Percentiles rank a stretch among this genome's conserved stretches.
These are phyloP conservation scores for Geotrichum reessii DNA, from an alignment of 1,139 yeast genomes.

Conservation along the genomic window DNA sequence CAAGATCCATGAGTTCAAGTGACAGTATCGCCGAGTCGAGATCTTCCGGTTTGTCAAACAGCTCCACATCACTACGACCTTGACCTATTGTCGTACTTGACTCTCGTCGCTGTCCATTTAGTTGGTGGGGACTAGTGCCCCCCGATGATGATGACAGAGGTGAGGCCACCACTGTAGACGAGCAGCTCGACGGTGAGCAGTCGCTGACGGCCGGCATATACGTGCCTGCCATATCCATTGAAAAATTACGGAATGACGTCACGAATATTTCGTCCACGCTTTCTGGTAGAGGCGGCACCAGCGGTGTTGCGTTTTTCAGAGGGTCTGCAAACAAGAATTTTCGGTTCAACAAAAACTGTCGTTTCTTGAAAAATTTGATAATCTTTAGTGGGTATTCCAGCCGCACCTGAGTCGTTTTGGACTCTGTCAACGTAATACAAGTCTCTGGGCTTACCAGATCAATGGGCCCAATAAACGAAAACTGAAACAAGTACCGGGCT, in stretches of 20 bases:
- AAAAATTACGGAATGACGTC: slow-evolving; percentile 24
- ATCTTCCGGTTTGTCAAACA: background rate
- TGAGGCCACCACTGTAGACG: slow-evolving; percentile 6
- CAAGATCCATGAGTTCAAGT: background rate
- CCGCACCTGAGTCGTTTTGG: slow-evolving; percentile 20
- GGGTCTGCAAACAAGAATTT: slow-evolving; percentile 32
- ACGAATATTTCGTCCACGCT: slow-evolving; percentile 23
- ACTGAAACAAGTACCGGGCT: slow-evolving; percentile 37
- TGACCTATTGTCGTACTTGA: background rate
- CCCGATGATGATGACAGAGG: slow-evolving; percentile 6
- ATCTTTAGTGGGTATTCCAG: slow-evolving; percentile 35
- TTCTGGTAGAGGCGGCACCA: slow-evolving; percentile 21
- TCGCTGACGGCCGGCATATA: slow-evolving; percentile 9
- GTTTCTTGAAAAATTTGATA: slow-evolving; percentile 35
- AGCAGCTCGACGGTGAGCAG: slow-evolving; percentile 2
- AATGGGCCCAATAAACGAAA: slow-evolving; percentile 38
- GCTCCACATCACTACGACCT: background rate
- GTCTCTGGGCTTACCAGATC: slow-evolving; percentile 22
- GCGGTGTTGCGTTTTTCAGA: slow-evolving; percentile 28
- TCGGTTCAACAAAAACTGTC: slow-evolving; percentile 31
- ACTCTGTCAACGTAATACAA: slow-evolving; percentile 1
- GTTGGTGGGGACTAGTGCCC: background rate
- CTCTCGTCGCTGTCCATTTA: background rate
- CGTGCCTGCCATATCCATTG: slow-evolving; percentile 17
- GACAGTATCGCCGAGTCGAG: background rate